Conservation (phyloP, 805 yeast species). For the Pichia heedii region DNA sequence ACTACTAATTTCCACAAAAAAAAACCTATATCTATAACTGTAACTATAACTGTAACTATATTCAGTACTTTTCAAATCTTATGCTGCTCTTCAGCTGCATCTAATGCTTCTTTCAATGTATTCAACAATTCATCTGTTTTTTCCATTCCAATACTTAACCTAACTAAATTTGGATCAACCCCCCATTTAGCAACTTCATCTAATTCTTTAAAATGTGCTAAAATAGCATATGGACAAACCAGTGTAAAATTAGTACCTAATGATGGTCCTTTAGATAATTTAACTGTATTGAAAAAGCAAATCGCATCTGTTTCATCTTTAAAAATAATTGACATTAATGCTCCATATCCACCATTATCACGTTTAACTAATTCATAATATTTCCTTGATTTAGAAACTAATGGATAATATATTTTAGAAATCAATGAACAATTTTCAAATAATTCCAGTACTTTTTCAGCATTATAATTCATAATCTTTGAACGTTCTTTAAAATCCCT, state of each 20-base stretch:
- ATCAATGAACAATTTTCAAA: constrained; percentile 45
- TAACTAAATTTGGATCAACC: constrained; percentile 64
- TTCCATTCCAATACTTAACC: constrained; percentile 83
- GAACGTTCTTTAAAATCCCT: constrained; percentile 74
- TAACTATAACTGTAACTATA: background rate
- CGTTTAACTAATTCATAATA: constrained; percentile 67
- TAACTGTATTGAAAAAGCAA: constrained; percentile 61
- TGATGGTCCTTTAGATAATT: constrained; percentile 80
- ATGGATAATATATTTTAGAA: constrained; percentile 65
- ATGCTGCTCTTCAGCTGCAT: constrained; percentile 32
- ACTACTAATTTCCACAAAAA: no score
- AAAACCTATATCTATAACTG: no score
- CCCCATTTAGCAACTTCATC: constrained; percentile 78
- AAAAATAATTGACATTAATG: constrained; percentile 69
- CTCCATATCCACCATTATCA: constrained; percentile 81
- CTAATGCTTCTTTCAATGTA: constrained; percentile 45
- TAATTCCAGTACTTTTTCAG: constrained; percentile 45
- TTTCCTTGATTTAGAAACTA: constrained; percentile 36
- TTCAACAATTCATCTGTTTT: constrained; percentile 47
- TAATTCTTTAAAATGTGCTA: constrained; percentile 77
- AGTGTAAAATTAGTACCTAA: constrained; percentile 84
- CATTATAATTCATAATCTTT: constrained; percentile 43
- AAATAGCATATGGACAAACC: constrained; percentile 81
- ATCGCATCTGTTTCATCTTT: constrained; percentile 54
- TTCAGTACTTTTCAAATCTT: constrained; percentile 8